These are phyloP conservation scores for Fraxinus dipetala DNA, from an alignment of 305 asterid genomes.

Conservation along the genomic window DNA sequence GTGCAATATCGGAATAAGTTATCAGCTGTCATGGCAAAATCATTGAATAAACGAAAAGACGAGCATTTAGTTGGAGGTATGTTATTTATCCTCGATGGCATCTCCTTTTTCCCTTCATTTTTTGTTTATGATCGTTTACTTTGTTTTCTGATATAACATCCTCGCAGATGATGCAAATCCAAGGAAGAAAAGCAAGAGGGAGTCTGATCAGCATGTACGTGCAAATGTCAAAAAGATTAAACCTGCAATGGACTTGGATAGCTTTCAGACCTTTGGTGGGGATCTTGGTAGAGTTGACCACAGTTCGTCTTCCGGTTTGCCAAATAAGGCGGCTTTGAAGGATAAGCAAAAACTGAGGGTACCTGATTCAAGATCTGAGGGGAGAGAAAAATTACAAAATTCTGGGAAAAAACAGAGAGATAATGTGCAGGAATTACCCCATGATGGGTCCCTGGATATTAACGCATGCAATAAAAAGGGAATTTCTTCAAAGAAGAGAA, in stretches of 20 bases:
- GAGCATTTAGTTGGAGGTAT: slow-evolving; percentile 53
- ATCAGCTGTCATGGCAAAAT: slow-evolving; percentile 31
- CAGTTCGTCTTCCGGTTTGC: slow-evolving; percentile 29
- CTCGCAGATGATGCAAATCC: slow-evolving; percentile 56
- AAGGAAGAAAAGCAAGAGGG: slow-evolving; percentile 53
- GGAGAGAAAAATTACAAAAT: slow-evolving; percentile 35
- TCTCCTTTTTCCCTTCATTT: slow-evolving; percentile 24
- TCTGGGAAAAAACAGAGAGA: slow-evolving; percentile 40
- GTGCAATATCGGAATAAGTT: slow-evolving; percentile 40
- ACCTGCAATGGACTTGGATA: slow-evolving; percentile 27
- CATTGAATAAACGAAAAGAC: slow-evolving; percentile 42
- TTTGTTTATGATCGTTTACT: slow-evolving; percentile 21
- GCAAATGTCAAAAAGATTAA: slow-evolving; percentile 46
- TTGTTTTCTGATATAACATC: slow-evolving; percentile 31
- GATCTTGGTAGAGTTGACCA: slow-evolving; percentile 30
- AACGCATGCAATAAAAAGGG: slow-evolving; percentile 30
- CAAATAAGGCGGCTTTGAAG: slow-evolving; percentile 35
- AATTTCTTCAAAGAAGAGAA: slow-evolving; percentile 52
- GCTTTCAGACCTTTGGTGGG: slow-evolving; percentile 35
- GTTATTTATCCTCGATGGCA: slow-evolving; percentile 27
- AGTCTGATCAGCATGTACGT: slow-evolving; percentile 36
- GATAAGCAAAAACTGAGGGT: slow-evolving; percentile 38
- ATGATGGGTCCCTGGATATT: slow-evolving; percentile 28
- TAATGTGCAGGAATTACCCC: slow-evolving; percentile 36
- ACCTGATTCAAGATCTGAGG: slow-evolving; percentile 34